Evolutionary conservation across 139 green algal genomes (phyloP), one percentile per base, ranked within the genome.

Genomic region (Chlamydomonas applanata): DNA sequence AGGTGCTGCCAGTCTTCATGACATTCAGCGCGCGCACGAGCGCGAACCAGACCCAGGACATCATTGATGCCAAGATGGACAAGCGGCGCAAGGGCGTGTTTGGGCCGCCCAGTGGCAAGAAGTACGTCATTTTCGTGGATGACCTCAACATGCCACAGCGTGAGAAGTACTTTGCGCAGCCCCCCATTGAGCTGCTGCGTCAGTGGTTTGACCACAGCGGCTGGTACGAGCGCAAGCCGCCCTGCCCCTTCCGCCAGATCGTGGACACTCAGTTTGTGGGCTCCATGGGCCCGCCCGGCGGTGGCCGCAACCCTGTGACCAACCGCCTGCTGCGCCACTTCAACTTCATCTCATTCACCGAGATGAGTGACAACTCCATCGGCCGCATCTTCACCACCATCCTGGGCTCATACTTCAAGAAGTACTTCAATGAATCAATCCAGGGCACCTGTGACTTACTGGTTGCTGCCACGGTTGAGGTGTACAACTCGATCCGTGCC

Each of bases 101-200:
- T 73, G 86, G 78, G 3, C 86, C 86, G 9, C 74, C 82, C 36
- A 80, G 68, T 32, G 82, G 84, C 73, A 90, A 87, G 76, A 80
- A 75, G 40, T 84, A 85, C 33, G 82, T 90, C 20, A 82, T 89
- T 36, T 92, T 89, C 44, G 83, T 90, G 24, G 85, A 91, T 59
- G 85, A 92, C 70, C 65, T 90, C 25, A 92, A 90, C 85, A 91
- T 92, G 88, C 88, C 83, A 3, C 79, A 83, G 79, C 81, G 86
- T 19, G 91, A 94, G 71, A 90, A 91, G 72, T 96, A 95, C 87
- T 89, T 90, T 71, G 91, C 90, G 29, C 91, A 95, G 85, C 91
- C 91, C 17, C 90, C 91, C 19, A 89, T 96, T 60, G 91, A 96
- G 83, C 83, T 96, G 79, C 82, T 96, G 60, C 81, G 91, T 16